Conservation (phyloP, 2,329 filamentous ascomycete species). For the Aspergillus sp. region DNA sequence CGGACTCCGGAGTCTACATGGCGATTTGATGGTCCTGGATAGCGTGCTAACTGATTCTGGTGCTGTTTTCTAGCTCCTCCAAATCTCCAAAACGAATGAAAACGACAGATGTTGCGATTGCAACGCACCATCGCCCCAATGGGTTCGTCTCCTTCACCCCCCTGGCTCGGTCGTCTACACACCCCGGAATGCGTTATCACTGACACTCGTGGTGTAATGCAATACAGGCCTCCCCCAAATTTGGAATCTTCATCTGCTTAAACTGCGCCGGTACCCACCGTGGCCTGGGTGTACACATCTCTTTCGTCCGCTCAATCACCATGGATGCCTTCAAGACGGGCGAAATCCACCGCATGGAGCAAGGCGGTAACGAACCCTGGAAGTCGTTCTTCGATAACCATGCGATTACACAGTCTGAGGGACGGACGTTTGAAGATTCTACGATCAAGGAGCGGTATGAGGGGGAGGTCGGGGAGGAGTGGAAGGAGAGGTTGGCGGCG, state of each 20-base stretch:
- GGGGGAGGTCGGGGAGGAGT: conserved; percentile 86
- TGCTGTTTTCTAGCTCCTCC: conserved; percentile 58
- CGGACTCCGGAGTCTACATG: not conserved
- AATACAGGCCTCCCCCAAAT: conserved; percentile 71
- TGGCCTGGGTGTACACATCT: conserved; percentile 93
- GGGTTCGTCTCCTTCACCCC: conserved; percentile 54
- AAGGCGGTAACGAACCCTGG: conserved; percentile 85
- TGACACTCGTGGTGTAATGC: not conserved
- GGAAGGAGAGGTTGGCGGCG: conserved; percentile 79
- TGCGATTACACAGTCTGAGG: conserved; percentile 58
- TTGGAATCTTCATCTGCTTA: conserved; percentile 97
- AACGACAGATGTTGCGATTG: conserved; percentile 95
- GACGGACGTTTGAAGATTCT: conserved; percentile 72
- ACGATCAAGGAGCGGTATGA: conserved; percentile 88
- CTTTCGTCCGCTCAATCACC: conserved; percentile 92
- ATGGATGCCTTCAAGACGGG: conserved; percentile 97
- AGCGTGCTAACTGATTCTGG: conserved; percentile 7
- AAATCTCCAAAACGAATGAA: conserved; percentile 81
- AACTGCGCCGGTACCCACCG: conserved; percentile 92
- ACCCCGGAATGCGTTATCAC: not conserved
- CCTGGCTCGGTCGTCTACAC: not conserved
- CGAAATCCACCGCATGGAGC: conserved; percentile 89
- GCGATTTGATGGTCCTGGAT: not conserved
- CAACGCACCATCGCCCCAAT: conserved; percentile 91
- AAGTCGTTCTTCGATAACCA: conserved; percentile 77